These are phyloP conservation scores for Termitomyces titanicus DNA, from an alignment of 768 basidiomycete genomes.

Conservation along the genomic window DNA sequence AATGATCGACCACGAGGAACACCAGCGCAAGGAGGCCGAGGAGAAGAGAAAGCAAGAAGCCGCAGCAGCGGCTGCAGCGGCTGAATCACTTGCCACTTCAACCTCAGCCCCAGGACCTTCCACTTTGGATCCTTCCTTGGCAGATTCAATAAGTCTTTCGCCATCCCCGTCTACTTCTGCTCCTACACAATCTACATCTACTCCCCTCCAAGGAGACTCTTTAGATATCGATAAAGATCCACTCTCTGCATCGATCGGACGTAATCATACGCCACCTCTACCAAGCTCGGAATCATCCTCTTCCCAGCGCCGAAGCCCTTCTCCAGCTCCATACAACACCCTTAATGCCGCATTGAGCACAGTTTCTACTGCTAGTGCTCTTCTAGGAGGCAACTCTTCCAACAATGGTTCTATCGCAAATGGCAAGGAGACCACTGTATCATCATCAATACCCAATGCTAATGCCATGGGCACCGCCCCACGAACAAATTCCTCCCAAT, in stretches of 20 bases:
- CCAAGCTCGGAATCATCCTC: constrained; percentile 22
- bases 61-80: constrained; percentile 30
- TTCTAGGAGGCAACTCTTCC: constrained; percentile 24
- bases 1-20: constrained; percentile 91
- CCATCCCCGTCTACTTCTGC: constrained; percentile 25
- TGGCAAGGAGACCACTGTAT: constrained; percentile 7
- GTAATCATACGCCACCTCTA: constrained; percentile 35
- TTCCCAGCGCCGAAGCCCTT: constrained; percentile 31
- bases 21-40: constrained; percentile 73
- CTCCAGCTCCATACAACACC: constrained; percentile 41
- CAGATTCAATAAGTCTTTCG: constrained; percentile 14
- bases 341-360: constrained; percentile 42
- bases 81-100: constrained; percentile 18
- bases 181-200: constrained; percentile 17
- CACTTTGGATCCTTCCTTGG: constrained; percentile 24
- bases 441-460: constrained; percentile 21
- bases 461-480: background rate
- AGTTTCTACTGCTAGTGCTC: constrained; percentile 42
- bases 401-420: constrained; percentile 7
- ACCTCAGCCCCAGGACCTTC: constrained; percentile 30
- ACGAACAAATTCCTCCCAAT: constrained; percentile 9
- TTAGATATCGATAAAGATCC: constrained; percentile 25
- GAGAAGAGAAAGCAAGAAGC: constrained; percentile 51
- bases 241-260: constrained; percentile 26
- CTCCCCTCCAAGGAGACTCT: constrained; percentile 17